These are phyloP conservation scores for Pseudocercospora vitis DNA, from an alignment of 2,329 filamentous ascomycete species.

Conservation along the genomic window DNA sequence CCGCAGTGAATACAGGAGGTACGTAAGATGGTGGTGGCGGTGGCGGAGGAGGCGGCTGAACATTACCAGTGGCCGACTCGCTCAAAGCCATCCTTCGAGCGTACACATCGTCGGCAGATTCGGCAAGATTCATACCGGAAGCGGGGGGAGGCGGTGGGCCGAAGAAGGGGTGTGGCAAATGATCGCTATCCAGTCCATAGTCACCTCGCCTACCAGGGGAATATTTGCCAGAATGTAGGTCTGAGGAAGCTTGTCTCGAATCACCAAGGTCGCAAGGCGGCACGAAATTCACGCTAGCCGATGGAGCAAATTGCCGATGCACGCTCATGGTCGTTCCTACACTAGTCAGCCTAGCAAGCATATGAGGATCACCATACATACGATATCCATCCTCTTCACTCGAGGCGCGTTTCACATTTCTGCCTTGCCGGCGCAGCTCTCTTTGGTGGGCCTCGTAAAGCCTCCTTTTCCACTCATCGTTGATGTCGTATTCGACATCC, in stretches of 20 bases:
- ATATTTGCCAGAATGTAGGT: slow-evolving; percentile 13
- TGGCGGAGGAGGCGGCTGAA: slow-evolving; percentile 24
- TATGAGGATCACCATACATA: not conserved
- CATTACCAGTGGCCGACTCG: slow-evolving; percentile 32
- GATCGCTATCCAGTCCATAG: slow-evolving; percentile 2
- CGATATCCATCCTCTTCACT: slow-evolving; percentile 38
- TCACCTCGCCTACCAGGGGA: slow-evolving; percentile 10
- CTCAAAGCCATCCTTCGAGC: slow-evolving; percentile 62
- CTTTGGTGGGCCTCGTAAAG: slow-evolving; percentile 70
- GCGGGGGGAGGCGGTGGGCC: slow-evolving; percentile 47
- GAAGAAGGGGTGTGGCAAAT: slow-evolving; percentile 36
- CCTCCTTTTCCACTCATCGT: slow-evolving; percentile 75
- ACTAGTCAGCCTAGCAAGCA: slow-evolving; percentile 9
- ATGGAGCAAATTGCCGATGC: slow-evolving; percentile 25
- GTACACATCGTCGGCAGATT: slow-evolving; percentile 69
- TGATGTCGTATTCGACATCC: slow-evolving; percentile 79
- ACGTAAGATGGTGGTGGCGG: not conserved
- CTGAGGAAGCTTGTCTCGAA: slow-evolving; percentile 5
- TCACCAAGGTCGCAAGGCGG: slow-evolving; percentile 25
- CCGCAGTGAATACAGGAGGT: slow-evolving; percentile 6
- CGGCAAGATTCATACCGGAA: slow-evolving; percentile 53
- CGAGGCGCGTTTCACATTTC: slow-evolving; percentile 51
- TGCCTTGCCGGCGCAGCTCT: slow-evolving; percentile 40
- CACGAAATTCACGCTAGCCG: slow-evolving; percentile 42
- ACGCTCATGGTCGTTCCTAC: slow-evolving; percentile 41